Evolutionary conservation across 352 stramenopile genomes (phyloP).

Genomic region (Globisporangium spinosum): DNA sequence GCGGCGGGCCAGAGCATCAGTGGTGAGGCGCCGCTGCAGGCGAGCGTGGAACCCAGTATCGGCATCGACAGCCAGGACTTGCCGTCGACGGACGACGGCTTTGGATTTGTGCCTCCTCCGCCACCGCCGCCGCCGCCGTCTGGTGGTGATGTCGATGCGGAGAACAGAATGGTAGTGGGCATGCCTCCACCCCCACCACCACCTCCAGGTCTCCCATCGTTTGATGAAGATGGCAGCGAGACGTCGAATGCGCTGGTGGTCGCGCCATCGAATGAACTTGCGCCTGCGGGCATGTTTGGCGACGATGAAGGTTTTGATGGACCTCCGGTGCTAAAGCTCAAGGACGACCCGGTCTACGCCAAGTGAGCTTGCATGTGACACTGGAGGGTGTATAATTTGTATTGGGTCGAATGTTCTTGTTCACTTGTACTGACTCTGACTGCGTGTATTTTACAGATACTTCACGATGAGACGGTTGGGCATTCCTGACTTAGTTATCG

Average conservation of each 20-base stretch:
- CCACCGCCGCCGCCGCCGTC: conserved; percentile 35
- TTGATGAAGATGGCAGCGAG: conserved; percentile 22
- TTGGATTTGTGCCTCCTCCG: conserved; percentile 33
- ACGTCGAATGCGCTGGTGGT: conserved; percentile 31
- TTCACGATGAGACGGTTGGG: conserved; percentile 80
- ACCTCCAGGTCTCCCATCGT: conserved; percentile 28
- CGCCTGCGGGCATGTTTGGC: conserved; percentile 17
- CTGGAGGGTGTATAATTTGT: too few species aligned
- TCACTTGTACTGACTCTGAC: neutral
- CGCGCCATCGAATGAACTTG: conserved; percentile 25
- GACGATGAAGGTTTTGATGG: conserved; percentile 23
- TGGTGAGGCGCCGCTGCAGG: conserved; percentile 15
- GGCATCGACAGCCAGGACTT: conserved; percentile 68
- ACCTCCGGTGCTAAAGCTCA: conserved; percentile 67
- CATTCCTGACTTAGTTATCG: conserved; percentile 68
- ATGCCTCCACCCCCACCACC: conserved; percentile 27
- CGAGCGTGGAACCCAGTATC: conserved; percentile 18
- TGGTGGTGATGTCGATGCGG: conserved; percentile 12
- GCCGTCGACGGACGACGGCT: conserved; percentile 38
- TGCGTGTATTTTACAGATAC: conserved; percentile 29
- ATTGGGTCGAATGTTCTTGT: neutral
- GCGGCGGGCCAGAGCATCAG: conserved; percentile 31
- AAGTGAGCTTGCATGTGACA: conserved; percentile 33
- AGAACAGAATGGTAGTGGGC: conserved; percentile 24
- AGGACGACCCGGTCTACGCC: conserved; percentile 76